phyloP scores from a whole-genome alignment of 2,329 filamentous ascomycete species.

The Alternaria gaisen region DNA sequence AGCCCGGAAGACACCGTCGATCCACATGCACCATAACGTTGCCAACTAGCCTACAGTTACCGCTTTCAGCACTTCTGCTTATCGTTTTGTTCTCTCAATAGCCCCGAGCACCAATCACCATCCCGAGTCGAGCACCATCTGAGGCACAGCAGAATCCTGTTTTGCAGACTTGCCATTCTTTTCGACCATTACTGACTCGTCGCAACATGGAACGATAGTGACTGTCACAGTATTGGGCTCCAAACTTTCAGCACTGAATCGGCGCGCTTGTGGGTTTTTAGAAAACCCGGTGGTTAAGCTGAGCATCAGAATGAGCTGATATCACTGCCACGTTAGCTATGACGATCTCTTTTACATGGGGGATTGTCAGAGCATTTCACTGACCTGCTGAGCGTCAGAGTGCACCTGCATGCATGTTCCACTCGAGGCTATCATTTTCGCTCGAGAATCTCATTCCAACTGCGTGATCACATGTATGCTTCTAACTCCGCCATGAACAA shows the following conservation, averaged over 20 bases:
- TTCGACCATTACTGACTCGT: slow-evolving; percentile 15
- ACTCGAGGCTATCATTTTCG: not conserved
- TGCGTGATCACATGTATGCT: not conserved
- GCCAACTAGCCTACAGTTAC: slow-evolving; percentile 12
- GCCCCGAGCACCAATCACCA: slow-evolving; percentile 9
- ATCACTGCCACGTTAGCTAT: not conserved
- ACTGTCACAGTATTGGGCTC: slow-evolving; percentile 1
- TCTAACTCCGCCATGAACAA: not conserved
- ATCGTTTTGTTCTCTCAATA: slow-evolving; percentile 7
- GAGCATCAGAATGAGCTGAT: not conserved
- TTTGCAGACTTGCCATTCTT: slow-evolving; percentile 6
- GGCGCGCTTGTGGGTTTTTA: not conserved
- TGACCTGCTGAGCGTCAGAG: not conserved
- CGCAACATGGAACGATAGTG: not conserved
- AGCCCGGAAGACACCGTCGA: slow-evolving; percentile 2
- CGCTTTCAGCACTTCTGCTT: slow-evolving; percentile 8
- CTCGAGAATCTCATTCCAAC: not conserved
- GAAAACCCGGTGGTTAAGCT: not conserved
- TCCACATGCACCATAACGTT: slow-evolving; percentile 8
- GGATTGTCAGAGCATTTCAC: not conserved
- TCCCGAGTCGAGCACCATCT: not conserved
- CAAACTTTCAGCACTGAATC: not conserved
- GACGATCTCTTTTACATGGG: not conserved
- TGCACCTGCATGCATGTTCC: not conserved
- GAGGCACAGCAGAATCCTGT: slow-evolving; percentile 13